Base-by-base conservation (phyloP, 345 rosid genomes). In the Adansonia digitata region DNA sequence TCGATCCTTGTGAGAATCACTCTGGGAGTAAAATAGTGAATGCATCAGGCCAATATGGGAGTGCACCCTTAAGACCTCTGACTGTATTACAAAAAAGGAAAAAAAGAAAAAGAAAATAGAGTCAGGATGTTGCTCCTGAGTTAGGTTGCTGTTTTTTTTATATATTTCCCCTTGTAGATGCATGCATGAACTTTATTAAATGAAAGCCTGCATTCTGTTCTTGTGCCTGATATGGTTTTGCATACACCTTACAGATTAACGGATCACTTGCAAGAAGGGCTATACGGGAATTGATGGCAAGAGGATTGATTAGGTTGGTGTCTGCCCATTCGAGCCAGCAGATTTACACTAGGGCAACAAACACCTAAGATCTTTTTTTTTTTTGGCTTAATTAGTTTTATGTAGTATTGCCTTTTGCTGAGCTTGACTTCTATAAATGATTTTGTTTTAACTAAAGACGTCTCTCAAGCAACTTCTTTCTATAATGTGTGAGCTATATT, bases 261-360 rank as follows among this genome's bases (percentile, higher is more conserved):
- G 98, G 93, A 46, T 93, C 94, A 0, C 86, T 91, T 68, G 95
- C 97, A 13, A 77, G 91, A 77, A 82, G 66, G 80, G 95, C 97
- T 35, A 93, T 91, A 12, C 87, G 77, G 79, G 94, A 93, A 6
- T 73, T 91, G 85, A 91, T 91, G 97, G 93, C 93, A 8, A 88
- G 88, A 77, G 98, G 93, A 20, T 78, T 79, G 45, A 87, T 90
- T 82, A 79, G 92, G 84, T 86, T 88, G 95, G 86, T 91, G 5
- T 87, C 95, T 60, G 79, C 92, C 42, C 93, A 91, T 81, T 72
- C 94, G 2, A 88, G 93, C 88, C 94, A 91, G 84, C 92, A 91
- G 87, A 93, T 93, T 62, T 90, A 88, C 84, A 89, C 94, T 49
- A 86, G 97, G 79, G 91, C 96, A 0, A 88, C 96, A 2, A 89